Evolutionary conservation across 1,139 yeast genomes (phyloP).

Genomic region (Yamadazyma mexicana): DNA sequence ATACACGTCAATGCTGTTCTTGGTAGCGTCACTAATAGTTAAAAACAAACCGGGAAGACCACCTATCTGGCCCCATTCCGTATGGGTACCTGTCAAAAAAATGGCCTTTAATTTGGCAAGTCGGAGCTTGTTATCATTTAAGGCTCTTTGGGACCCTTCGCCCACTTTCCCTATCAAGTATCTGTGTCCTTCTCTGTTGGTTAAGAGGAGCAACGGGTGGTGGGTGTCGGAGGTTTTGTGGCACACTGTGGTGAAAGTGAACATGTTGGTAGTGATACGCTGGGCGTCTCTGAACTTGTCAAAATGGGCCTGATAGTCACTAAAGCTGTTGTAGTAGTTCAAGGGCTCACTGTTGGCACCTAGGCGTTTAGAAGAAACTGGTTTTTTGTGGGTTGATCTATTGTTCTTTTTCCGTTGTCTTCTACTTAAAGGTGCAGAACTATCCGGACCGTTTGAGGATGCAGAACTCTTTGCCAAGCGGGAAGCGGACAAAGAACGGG

Average conservation of each 20-base stretch:
- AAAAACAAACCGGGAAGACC: conserved; percentile 89
- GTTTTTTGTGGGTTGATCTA: conserved; percentile 1
- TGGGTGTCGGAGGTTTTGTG: conserved; percentile 62
- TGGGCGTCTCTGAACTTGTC: conserved; percentile 16
- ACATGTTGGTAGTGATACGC: conserved; percentile 27
- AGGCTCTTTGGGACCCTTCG: conserved; percentile 81
- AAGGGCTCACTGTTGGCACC: conserved; percentile 19
- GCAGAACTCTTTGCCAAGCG: neutral
- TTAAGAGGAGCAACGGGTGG: conserved; percentile 59
- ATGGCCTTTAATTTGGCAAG: conserved; percentile 60
- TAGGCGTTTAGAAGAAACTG: neutral
- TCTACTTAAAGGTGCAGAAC: neutral
- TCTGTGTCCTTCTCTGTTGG: conserved; percentile 52
- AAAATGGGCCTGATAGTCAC: conserved; percentile 10
- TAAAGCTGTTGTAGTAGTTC: conserved; percentile 8
- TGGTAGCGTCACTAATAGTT: conserved; percentile 82
- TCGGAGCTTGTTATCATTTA: conserved; percentile 55
- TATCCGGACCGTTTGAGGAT: neutral
- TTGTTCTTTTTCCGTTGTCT: neutral
- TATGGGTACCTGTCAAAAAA: conserved; percentile 71
- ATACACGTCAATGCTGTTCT: conserved; percentile 43
- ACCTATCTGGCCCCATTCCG: conserved; percentile 70
- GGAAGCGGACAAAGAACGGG: neutral
- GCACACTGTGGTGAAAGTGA: conserved; percentile 41
- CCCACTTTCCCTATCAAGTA: conserved; percentile 79